Conservation (phyloP, 495 filamentous ascomycete species). For the Aspergillus kassunensis region DNA sequence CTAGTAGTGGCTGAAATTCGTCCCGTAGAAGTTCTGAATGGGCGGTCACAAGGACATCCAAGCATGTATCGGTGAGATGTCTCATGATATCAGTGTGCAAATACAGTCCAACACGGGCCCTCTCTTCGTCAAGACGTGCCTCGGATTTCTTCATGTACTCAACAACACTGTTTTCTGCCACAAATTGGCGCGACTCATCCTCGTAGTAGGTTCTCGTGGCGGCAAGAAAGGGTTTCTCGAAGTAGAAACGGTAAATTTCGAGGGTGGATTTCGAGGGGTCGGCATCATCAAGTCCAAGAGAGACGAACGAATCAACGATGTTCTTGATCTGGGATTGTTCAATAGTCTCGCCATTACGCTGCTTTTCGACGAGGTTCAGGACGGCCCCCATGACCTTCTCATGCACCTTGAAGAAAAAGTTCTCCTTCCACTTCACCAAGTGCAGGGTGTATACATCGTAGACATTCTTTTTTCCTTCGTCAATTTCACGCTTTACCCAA, state of each 20-base stretch:
- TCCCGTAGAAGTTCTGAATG: constrained; percentile 82
- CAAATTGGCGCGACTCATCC: constrained; percentile 87
- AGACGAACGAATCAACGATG: constrained; percentile 96
- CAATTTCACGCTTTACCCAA: constrained; percentile 98
- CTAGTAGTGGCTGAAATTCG: constrained; percentile 93
- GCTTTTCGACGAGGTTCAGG: constrained; percentile 92
- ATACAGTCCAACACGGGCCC: constrained; percentile 89
- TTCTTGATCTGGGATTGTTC: constrained; percentile 95
- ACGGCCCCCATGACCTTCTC: constrained; percentile 92
- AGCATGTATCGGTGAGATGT: constrained; percentile 79
- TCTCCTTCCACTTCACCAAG: constrained; percentile 87
- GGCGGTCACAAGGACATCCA: constrained; percentile 82
- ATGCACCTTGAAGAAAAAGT: constrained; percentile 80
- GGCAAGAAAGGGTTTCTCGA: constrained; percentile 86
- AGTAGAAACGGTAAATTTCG: constrained; percentile 87
- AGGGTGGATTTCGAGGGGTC: constrained; percentile 92
- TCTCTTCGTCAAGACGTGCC: constrained; percentile 85
- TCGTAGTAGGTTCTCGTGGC: constrained; percentile 85
- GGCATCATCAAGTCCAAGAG: constrained; percentile 87
- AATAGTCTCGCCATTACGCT: constrained; percentile 96
- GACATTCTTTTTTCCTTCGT: constrained; percentile 97
- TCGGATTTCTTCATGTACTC: constrained; percentile 99
- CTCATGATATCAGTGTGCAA: constrained; percentile 83
- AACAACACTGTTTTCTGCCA: constrained; percentile 94
- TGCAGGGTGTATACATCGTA: constrained; percentile 98